Evolutionary conservation across 228 moss, liverwort and hornwort genomes (phyloP), one percentile per base, ranked within the genome.

Genomic region (Sphagnum fallax): DNA sequence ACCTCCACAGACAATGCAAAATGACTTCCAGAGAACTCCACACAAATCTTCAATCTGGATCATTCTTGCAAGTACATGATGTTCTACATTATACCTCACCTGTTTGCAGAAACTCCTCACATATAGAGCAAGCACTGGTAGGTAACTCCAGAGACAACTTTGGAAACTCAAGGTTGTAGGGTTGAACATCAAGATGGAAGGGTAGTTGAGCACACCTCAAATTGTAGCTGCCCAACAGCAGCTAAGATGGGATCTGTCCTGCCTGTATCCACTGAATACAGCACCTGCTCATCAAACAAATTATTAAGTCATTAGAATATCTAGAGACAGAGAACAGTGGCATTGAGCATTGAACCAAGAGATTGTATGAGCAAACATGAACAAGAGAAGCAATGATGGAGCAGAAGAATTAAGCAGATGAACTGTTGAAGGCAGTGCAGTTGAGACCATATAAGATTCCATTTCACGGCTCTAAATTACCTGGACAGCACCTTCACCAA

Each of bases 401-500:
- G 59, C 59, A 60, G 11, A 60, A 11, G 59, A 60, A 32, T 32
- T 2, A 32, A 32, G 32, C 32, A 32, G 32, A 32, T 32, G 32
- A 55, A 12, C 55, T 4, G 55, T 55, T 12, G 12, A 55, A 55
- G 55, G 55, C 1, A 12, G 9, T 8, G 55, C 55, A 55, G 9
- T 55, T 55, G 55, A 8, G 12, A 55, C 55, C 55, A 8, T 55
- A 3, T 32, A 32, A 32, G 32, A 2, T 32, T 32, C 32, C 32
- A 32, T 32, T 32, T 32, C 32, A 32, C 2, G 2, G 32, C 32
- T 32, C 32, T 32, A 55, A 12, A 50, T 47, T 48, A 95, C 95
- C 95, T 95, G 95, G 70, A 95, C 95, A 69, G 95, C 95, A 55
- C 95, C 95, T 89, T 95, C 95, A 48, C 95, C 95, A 47, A 95